Percentiles rank a stretch among this genome's conserved stretches.
These are phyloP conservation scores for Neofusicoccum cordaticola DNA, from an alignment of 2,329 filamentous ascomycete species.

Conservation along the genomic window DNA sequence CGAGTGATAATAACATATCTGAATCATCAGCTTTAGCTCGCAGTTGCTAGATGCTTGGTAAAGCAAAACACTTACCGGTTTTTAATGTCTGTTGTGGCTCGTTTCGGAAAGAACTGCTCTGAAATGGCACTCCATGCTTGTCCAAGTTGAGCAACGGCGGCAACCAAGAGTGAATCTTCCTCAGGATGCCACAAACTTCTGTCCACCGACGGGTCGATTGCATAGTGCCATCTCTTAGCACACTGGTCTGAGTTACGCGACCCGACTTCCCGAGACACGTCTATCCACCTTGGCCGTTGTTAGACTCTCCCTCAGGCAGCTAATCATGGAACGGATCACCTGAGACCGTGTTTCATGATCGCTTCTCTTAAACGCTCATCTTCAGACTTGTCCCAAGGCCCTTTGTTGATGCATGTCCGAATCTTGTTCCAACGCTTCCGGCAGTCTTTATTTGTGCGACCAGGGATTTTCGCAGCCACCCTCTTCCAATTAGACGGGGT, in stretches of 20 bases:
- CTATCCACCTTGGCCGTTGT: background rate
- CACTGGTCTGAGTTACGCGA: background rate
- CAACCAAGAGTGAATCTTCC: background rate
- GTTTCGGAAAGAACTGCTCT: background rate
- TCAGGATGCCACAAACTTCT: background rate
- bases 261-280: background rate
- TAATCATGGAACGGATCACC: background rate
- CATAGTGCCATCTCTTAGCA: slow-evolving; percentile 3
- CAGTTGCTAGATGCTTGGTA: background rate
- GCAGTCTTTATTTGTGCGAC: slow-evolving; percentile 20
- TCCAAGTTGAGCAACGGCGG: background rate
- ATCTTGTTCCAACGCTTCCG: slow-evolving; percentile 20
- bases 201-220: background rate
- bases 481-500: slow-evolving; percentile 3
- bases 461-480: slow-evolving; percentile 9
- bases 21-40: background rate
- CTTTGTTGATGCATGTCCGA: slow-evolving; percentile 10
- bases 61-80: background rate
- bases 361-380: background rate
- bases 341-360: background rate
- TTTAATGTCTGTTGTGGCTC: slow-evolving; percentile 9
- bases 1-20: background rate
- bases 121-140: background rate
- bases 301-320: background rate
- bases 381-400: slow-evolving; percentile 11